A percentile compares a stretch with the other conserved stretches of the same genome.
phyloP scores from a whole-genome alignment of 1,284 basidiomycete genomes.

The Phellopilus nigrolimitatus region DNA sequence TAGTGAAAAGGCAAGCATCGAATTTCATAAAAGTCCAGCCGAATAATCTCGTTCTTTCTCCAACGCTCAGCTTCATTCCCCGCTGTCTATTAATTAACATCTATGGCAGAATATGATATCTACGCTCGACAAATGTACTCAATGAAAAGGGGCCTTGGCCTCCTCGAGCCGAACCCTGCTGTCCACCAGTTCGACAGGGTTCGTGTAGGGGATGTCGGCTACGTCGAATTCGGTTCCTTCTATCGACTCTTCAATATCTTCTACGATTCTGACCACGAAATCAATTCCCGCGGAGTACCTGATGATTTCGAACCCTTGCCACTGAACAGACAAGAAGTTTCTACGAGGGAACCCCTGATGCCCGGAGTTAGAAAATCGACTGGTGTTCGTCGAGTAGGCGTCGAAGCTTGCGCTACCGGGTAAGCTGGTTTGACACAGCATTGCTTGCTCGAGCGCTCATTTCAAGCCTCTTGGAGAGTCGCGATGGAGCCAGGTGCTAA shows the following conservation, averaged over 20 bases:
- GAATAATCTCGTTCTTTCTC: too few relatives aligned
- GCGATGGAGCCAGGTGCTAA: neutral
- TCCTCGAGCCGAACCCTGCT: constrained; percentile 8
- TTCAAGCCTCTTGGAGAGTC: neutral
- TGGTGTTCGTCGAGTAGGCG: neutral
- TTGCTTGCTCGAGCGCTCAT: neutral
- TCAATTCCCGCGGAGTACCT: constrained; percentile 1
- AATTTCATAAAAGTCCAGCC: too few relatives aligned
- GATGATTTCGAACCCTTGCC: neutral
- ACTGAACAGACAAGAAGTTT: neutral
- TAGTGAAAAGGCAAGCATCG: too few relatives aligned
- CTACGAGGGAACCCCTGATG: neutral
- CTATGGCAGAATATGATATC: too few relatives aligned
- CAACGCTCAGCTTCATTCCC: too few relatives aligned
- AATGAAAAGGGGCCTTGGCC: neutral
- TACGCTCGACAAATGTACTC: neutral
- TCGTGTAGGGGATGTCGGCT: constrained; percentile 9
- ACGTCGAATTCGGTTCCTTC: constrained; percentile 3
- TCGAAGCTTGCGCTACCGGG: neutral
- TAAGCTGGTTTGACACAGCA: neutral
- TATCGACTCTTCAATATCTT: constrained; percentile 7
- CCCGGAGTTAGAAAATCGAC: constrained; percentile 2
- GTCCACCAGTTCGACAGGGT: constrained; percentile 10
- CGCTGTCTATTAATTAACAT: too few relatives aligned
- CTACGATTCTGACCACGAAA: neutral